These are phyloP conservation scores for Hanseniaspora hatyaiensis DNA, from an alignment of 805 yeast species.

Conservation along the genomic window DNA sequence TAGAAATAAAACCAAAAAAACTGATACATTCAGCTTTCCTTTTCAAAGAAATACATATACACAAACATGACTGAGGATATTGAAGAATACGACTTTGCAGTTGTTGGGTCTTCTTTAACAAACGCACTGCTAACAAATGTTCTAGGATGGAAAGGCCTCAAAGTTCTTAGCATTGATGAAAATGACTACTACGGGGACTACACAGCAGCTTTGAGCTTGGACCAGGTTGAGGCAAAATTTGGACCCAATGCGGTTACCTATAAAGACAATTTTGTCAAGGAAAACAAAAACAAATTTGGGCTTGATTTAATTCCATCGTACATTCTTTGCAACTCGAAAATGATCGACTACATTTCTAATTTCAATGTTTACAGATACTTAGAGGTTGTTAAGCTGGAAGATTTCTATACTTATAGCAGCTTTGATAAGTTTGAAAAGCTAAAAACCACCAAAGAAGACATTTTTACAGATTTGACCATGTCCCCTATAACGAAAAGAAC, in stretches of 20 bases:
- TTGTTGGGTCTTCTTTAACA: constrained; percentile 84
- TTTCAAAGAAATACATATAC: no score
- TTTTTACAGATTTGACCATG: constrained; percentile 77
- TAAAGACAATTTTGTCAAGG: constrained; percentile 18
- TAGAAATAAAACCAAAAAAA: no score
- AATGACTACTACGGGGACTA: constrained; percentile 83
- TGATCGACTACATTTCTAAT: constrained; percentile 43
- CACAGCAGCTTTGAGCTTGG: constrained; percentile 73
- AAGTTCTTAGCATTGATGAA: constrained; percentile 77
- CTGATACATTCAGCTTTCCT: no score
- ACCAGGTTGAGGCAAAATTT: constrained; percentile 78
- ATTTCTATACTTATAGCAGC: constrained; percentile 79
- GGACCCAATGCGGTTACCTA: constrained; percentile 44
- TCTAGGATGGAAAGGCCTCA: constrained; percentile 96
- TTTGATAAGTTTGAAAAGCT: constrained; percentile 81
- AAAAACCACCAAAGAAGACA: constrained; percentile 79
- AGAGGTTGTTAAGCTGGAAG: constrained; percentile 79
- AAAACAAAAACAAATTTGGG: constrained; percentile 56
- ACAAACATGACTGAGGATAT: constrained; percentile 29
- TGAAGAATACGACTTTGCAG: constrained; percentile 73
- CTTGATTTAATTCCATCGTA: constrained; percentile 80
- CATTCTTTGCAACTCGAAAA: constrained; percentile 81
- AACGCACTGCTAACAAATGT: constrained; percentile 89
- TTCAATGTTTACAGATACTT: constrained; percentile 82
- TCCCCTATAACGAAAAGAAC: constrained; percentile 65